Percentiles rank a stretch among this genome's conserved stretches.
These are phyloP conservation scores for Ploettnerulaceae sp. DNA, from an alignment of 2,329 filamentous ascomycete species.

Conservation along the genomic window DNA sequence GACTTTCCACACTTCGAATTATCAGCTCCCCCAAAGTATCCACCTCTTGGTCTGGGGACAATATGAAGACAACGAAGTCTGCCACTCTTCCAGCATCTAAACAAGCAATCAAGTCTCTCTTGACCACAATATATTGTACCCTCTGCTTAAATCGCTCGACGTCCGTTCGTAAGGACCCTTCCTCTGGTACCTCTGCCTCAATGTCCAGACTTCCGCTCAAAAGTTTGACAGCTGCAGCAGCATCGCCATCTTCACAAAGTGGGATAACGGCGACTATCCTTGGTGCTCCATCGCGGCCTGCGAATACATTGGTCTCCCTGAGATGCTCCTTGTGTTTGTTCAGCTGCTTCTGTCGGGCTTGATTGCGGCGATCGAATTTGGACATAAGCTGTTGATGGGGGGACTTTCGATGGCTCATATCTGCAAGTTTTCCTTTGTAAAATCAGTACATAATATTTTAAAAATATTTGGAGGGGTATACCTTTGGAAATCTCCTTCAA, in stretches of 20 bases:
- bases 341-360: slow-evolving; percentile 83
- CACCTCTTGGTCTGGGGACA: slow-evolving; percentile 79
- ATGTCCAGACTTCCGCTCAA: slow-evolving; percentile 80
- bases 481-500: slow-evolving; percentile 83
- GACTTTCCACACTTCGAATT: slow-evolving; percentile 81
- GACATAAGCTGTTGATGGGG: slow-evolving; percentile 96
- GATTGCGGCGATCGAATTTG: slow-evolving; percentile 91
- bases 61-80: slow-evolving; percentile 83
- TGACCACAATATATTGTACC: slow-evolving; percentile 74
- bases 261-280: slow-evolving; percentile 85
- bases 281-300: slow-evolving; percentile 81
- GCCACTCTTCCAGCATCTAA: slow-evolving; percentile 83
- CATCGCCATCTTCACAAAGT: slow-evolving; percentile 68
- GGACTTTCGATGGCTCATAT: slow-evolving; percentile 74
- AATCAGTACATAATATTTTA: slow-evolving; percentile 14
- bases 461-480: slow-evolving; percentile 33
- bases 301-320: slow-evolving; percentile 74
- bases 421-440: slow-evolving; percentile 65
- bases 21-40: slow-evolving; percentile 82
- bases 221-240: slow-evolving; percentile 58
- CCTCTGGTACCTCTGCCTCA: slow-evolving; percentile 55
- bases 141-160: slow-evolving; percentile 95
- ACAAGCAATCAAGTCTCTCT: slow-evolving; percentile 68
- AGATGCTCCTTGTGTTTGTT: slow-evolving; percentile 80
- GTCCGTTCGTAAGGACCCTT: slow-evolving; percentile 57